phyloP scores from a whole-genome alignment of 2,329 filamentous ascomycete species.

The Dichotomopilus funicola region DNA sequence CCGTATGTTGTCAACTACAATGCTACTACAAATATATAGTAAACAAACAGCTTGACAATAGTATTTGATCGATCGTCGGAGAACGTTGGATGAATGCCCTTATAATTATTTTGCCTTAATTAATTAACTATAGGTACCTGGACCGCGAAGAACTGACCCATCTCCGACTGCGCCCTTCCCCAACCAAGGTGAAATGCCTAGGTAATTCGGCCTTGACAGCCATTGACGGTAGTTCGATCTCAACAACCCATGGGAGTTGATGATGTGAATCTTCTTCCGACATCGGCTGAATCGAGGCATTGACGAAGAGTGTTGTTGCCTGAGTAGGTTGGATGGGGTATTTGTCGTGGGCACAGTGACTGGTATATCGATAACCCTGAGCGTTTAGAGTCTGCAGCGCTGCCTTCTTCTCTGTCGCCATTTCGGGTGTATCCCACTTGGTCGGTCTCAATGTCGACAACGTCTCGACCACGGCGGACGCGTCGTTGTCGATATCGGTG shows the following conservation, averaged over 20 bases:
- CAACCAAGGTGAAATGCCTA: too few species aligned
- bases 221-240: background rate
- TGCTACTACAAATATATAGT: too few species aligned
- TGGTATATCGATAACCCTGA: background rate
- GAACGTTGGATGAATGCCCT: too few species aligned
- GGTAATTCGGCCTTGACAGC: too few species aligned
- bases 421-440: background rate
- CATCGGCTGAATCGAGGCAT: background rate
- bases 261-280: background rate
- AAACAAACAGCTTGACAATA: too few species aligned
- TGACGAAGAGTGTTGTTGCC: background rate
- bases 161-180: too few species aligned
- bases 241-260: background rate
- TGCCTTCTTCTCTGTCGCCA: background rate
- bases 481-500: background rate
- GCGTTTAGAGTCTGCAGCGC: background rate
- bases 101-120: too few species aligned
- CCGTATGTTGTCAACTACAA: too few species aligned
- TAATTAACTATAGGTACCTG: too few species aligned
- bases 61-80: too few species aligned
- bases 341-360: background rate
- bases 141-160: too few species aligned
- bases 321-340: background rate
- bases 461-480: background rate
- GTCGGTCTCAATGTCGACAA: background rate